Base-by-base conservation (phyloP, 495 filamentous ascomycete species). In the Lophiotrema nucula region DNA sequence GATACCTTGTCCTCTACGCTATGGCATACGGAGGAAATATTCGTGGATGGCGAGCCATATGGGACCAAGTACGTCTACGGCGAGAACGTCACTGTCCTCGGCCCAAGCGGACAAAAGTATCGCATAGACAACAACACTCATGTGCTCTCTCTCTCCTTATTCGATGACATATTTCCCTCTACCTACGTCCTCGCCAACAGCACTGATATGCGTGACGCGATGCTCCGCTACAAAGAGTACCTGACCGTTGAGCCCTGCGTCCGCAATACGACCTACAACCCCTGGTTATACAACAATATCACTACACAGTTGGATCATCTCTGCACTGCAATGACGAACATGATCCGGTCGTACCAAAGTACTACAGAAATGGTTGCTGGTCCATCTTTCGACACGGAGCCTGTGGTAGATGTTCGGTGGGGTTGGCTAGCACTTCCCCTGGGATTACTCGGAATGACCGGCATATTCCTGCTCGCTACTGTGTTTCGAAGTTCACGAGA, bases 401-500 rank as follows among this genome's bases (percentile, higher is more conserved):
- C 21, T 8, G 58, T 38, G 26, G 49, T 66, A 10, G 12, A 24
- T 25, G 53, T 66, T 35, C 41, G 49, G 23, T 66, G 52, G 53
- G n/a, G 3, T 10, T 66, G 63, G 63, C 46, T 66, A 10, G 24
- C 25, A 4, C 52, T 62, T 4, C 63, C 63, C 6, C 23, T 58
- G 21, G 43, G 48, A 10, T 31, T 66, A 13, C 53, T 66, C 11
- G 24, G 47, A 6, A 8, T 45, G 4, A 54, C 27, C 22, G 41
- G 62, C n/a, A 31, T 62, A n/a, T 66, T 66, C 47, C 50, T 66
- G 1, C 15, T 66, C 19, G 28, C 53, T 15, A 66, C 63, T 6
- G 43, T 66, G 3, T 23, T 66, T 24, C 37, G 47, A 43, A 54
- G 47, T 22, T 53, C 47, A 0, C 31, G 16, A 8, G 63, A 66